A percentile compares a stretch with the other conserved stretches of the same genome.
These are phyloP conservation scores for Pleodorina starrii DNA, from an alignment of 139 green algal genomes.

Conservation along the genomic window DNA sequence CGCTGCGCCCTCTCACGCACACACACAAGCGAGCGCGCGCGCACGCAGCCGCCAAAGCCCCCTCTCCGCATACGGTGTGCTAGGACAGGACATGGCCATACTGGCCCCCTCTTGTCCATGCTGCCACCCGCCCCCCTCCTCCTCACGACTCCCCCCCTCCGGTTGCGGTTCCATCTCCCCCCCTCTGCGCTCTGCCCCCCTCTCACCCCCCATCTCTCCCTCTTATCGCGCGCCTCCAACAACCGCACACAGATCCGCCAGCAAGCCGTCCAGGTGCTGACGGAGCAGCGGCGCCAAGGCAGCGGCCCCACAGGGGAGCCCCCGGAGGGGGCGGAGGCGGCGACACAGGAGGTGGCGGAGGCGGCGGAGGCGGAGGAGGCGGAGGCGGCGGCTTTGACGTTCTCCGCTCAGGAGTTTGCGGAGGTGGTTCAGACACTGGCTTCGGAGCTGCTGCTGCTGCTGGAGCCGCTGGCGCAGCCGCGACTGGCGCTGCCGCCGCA, in stretches of 20 bases:
- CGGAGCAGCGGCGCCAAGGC: constrained; percentile 5
- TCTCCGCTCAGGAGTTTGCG: background rate
- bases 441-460: background rate
- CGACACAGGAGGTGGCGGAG: background rate
- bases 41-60: no score
- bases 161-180: background rate
- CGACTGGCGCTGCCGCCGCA: constrained; percentile 14
- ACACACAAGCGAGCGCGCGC: no score
- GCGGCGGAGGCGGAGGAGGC: background rate
- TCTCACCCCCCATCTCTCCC: no score
- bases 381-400: background rate
- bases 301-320: no score
- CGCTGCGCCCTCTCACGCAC: no score
- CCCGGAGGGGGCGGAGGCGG: background rate
- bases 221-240: no score
- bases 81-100: no score
- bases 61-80: no score
- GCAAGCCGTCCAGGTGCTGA: background rate
- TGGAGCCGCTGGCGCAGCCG: constrained; percentile 9
- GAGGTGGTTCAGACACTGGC: background rate
- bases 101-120: no score
- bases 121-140: no score
- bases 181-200: no score
- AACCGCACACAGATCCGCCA: constrained; percentile 9
- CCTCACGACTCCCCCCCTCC: background rate